These are phyloP conservation scores for Chimonanthus salicifolius DNA, from an alignment of 164 flowering plant species.

Conservation along the genomic window DNA sequence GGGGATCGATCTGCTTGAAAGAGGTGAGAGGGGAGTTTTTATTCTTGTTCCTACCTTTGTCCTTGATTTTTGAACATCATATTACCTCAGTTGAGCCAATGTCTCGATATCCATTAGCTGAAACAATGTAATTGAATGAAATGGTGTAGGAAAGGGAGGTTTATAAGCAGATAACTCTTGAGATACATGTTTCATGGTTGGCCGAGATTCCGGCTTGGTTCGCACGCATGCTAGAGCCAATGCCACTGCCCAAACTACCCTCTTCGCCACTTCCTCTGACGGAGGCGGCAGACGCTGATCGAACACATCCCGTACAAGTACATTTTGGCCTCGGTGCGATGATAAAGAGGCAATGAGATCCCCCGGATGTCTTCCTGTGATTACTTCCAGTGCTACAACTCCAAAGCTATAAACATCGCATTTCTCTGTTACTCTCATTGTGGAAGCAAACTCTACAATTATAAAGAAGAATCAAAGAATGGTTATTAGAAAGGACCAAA, in stretches of 20 bases:
- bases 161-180: slow-evolving; percentile 36
- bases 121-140: slow-evolving; percentile 17
- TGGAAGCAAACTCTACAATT: slow-evolving; percentile 46
- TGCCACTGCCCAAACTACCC: slow-evolving; percentile 33
- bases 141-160: slow-evolving; percentile 12
- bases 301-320: slow-evolving; percentile 30
- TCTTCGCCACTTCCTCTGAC: slow-evolving; percentile 37
- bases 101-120: not conserved
- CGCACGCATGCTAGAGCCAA: slow-evolving; percentile 49
- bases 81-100: no score
- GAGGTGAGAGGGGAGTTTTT: no score
- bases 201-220: slow-evolving; percentile 41
- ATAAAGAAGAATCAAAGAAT: not conserved
- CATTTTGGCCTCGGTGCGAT: not conserved
- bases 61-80: no score
- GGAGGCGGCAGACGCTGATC: slow-evolving; percentile 54
- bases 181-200: slow-evolving; percentile 50
- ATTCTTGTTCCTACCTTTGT: no score
- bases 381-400: slow-evolving; percentile 51
- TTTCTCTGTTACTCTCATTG: slow-evolving; percentile 49
- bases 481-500: no score
- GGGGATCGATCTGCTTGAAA: no score
- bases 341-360: slow-evolving; percentile 37
- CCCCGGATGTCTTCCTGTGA: slow-evolving; percentile 66
- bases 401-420: slow-evolving; percentile 75